phyloP scores from a whole-genome alignment of 208 protist genomes.

The Leishmania tarentolae region DNA sequence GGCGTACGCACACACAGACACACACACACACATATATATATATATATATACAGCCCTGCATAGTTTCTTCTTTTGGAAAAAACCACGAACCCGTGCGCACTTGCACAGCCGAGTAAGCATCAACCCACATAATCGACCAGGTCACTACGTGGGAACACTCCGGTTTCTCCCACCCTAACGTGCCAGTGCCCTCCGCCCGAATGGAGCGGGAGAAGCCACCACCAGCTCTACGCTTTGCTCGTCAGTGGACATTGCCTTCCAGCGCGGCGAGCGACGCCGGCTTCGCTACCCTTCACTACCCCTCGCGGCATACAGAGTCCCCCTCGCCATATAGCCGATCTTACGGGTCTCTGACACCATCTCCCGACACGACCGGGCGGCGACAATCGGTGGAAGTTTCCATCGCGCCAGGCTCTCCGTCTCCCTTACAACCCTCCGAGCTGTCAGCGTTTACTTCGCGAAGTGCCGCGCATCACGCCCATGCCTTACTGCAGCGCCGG shows the following conservation, averaged over 20 bases:
- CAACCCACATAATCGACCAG: not conserved
- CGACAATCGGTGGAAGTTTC: not conserved
- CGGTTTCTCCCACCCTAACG: too few relatives aligned
- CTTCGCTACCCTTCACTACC: conserved; percentile 1
- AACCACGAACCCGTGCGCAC: not conserved
- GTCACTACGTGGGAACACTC: not conserved
- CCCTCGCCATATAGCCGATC: not conserved
- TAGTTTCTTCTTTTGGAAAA: not conserved
- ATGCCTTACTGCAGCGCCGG: not conserved
- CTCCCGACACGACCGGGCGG: not conserved
- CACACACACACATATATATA: not conserved
- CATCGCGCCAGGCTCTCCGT: not conserved
- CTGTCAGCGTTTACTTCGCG: not conserved
- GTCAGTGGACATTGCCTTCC: conserved; percentile 31
- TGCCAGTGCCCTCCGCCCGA: not conserved
- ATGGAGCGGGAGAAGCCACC: conserved; percentile 13
- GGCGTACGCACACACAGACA: not conserved
- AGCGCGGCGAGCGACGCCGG: not conserved
- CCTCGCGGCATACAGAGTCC: conserved; percentile 10
- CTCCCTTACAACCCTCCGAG: not conserved
- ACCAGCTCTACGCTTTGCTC: conserved; percentile 19
- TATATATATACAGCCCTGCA: not conserved
- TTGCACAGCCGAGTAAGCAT: not conserved
- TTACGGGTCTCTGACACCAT: not conserved
- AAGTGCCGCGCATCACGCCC: not conserved